phyloP scores from a whole-genome alignment of 805 yeast species.

The Pichia nakasei region DNA sequence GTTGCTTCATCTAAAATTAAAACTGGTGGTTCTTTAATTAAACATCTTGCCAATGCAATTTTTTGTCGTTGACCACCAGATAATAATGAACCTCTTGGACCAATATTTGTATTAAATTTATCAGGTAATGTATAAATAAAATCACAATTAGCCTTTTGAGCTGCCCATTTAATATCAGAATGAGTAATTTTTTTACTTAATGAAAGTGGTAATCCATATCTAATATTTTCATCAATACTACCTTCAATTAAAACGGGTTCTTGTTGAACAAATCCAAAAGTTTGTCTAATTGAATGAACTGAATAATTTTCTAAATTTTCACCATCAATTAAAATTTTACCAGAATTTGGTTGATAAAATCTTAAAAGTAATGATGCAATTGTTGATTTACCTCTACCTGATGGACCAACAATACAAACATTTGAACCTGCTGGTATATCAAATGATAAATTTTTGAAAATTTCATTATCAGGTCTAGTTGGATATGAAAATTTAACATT shows the following conservation, averaged over 20 bases:
- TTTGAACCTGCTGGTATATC: slow-evolving; percentile 73
- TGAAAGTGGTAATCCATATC: slow-evolving; percentile 50
- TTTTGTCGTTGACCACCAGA: slow-evolving; percentile 78
- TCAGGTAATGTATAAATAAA: slow-evolving; percentile 73
- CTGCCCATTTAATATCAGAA: slow-evolving; percentile 56
- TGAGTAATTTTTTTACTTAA: slow-evolving; percentile 45
- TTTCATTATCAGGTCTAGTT: slow-evolving; percentile 63
- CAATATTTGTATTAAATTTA: slow-evolving; percentile 74
- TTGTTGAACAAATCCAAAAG: slow-evolving; percentile 85
- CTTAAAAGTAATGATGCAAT: slow-evolving; percentile 71
- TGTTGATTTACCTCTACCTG: slow-evolving; percentile 93
- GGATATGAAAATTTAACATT: slow-evolving; percentile 74
- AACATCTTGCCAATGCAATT: slow-evolving; percentile 66
- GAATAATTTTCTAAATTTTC: slow-evolving; percentile 60
- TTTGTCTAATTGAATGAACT: slow-evolving; percentile 62
- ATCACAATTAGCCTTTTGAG: slow-evolving; percentile 64
- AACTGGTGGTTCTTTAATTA: slow-evolving; percentile 56
- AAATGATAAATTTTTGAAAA: slow-evolving; percentile 58
- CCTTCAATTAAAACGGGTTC: slow-evolving; percentile 89
- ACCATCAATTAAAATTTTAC: slow-evolving; percentile 61
- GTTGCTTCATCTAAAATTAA: slow-evolving; percentile 77
- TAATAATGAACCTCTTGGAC: slow-evolving; percentile 60
- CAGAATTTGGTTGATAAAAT: slow-evolving; percentile 71
- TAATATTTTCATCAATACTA: slow-evolving; percentile 76
- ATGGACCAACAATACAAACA: slow-evolving; percentile 90